Conservation (phyloP, 2,329 filamentous ascomycete genomes). For the Xylogone sp. region DNA sequence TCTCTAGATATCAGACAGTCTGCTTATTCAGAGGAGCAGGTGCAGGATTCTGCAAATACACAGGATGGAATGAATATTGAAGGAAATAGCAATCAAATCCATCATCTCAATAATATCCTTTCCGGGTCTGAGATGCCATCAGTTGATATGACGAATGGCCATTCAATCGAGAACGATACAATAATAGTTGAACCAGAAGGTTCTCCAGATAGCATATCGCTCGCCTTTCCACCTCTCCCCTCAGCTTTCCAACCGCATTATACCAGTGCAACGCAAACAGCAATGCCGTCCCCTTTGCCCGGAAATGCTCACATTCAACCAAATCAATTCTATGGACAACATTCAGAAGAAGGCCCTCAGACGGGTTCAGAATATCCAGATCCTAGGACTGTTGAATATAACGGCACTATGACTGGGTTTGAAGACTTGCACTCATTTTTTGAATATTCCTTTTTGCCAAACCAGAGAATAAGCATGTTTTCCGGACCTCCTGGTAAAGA, state of each 20-base stretch:
- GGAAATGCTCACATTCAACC: background rate
- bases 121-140: background rate
- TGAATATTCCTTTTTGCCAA: conserved; percentile 20
- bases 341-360: background rate
- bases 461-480: conserved; percentile 23
- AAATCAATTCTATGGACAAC: background rate
- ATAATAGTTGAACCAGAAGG: conserved; percentile 10
- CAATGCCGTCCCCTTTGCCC: conserved; percentile 9
- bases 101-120: background rate
- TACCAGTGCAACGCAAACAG: conserved; percentile 6
- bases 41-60: background rate
- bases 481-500: conserved; percentile 11
- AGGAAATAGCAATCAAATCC: background rate
- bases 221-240: conserved; percentile 31
- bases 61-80: background rate
- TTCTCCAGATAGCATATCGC: conserved; percentile 26
- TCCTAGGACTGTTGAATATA: background rate
- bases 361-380: background rate
- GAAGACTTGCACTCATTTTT: conserved; percentile 21
- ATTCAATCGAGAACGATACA: background rate
- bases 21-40: conserved; percentile 28
- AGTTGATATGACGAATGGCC: background rate
- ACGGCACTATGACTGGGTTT: conserved; percentile 2
- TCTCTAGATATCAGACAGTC: conserved; percentile 30
- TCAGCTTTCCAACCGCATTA: conserved; percentile 24